Base-by-base conservation (phyloP, 2,329 filamentous ascomycete species). In the Verticillium klebahnii region DNA sequence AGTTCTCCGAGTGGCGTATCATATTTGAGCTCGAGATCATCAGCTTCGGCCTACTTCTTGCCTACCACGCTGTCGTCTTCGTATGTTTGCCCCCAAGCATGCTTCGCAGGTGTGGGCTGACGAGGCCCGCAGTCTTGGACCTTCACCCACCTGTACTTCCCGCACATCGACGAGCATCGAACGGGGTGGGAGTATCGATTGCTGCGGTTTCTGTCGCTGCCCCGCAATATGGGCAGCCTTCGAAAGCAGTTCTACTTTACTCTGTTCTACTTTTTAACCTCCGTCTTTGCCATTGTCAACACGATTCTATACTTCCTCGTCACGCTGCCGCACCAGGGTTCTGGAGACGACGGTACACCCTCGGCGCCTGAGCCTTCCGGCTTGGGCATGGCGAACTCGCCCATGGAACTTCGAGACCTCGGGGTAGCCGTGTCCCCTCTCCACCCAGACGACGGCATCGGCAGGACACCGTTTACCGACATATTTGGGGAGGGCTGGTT, bases 21-120 rank as follows among this genome's bases (percentile, higher is more conserved):
- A 63, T 79, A 12, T 85, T 84, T 62, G 77, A 84, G 67, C 84
- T 84, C 69, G 77, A 78, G 40, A 74, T 77, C 11, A 70, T 83
- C 63, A 73, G 77, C 52, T 81, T 75, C 65, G 61, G 72, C 57
- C 60, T 81, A 45, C 71, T 80, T n/a, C 72, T 78, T 59, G 36
- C 76, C 12, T 85, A 82, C 69, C 78, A 83, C 60, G 56, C 79
- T 19, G 69, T 79, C 31, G 75, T 76, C 32, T 80, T 82, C 65
- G 82, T 84, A 64, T 67, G 81, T 75, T 2, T 19, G 25, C 4
- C 31, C 19, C 5, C 29, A 5, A 29, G 31, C 54, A 29, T 11
- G 36, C 2, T 7, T 34, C 54, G 4, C 31, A 25, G 40, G 34
- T 40, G 17, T 60, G 25, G 15, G 1, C 15, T 58, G n/a, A 17